These are phyloP conservation scores for Talaromyces sp. DNA, from an alignment of 2,329 filamentous ascomycete species.

Conservation along the genomic window DNA sequence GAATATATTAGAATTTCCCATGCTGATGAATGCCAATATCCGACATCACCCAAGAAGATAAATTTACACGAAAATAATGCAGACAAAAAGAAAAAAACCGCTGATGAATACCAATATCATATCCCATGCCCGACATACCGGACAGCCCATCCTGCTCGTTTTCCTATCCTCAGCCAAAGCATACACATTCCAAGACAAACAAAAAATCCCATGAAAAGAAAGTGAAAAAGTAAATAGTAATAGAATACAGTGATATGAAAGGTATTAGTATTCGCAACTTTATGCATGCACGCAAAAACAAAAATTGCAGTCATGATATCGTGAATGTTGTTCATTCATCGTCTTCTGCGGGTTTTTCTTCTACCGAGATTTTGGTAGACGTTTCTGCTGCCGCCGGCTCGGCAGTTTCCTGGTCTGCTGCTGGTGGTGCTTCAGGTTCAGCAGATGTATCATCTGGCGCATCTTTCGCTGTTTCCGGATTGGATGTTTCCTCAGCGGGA, in stretches of 20 bases:
- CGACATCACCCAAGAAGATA: neutral
- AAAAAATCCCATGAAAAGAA: neutral
- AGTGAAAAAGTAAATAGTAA: neutral
- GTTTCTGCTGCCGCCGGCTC: neutral
- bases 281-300: neutral
- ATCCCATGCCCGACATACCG: neutral
- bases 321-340: slow-evolving; percentile 3
- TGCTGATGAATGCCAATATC: neutral
- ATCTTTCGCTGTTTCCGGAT: neutral
- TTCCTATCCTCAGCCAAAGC: neutral
- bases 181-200: neutral
- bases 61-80: neutral
- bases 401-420: neutral
- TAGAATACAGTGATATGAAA: slow-evolving; percentile 5
- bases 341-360: slow-evolving; percentile 8
- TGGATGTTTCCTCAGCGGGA: neutral
- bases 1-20: neutral
- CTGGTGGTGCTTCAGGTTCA: neutral
- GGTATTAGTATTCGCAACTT: neutral
- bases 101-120: neutral
- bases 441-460: neutral
- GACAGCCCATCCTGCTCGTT: neutral
- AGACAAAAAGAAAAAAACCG: neutral
- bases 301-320: slow-evolving; percentile 5
- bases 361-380: slow-evolving; percentile 4